phyloP scores from a whole-genome alignment of 805 yeast species.

The Candida boleticola region DNA sequence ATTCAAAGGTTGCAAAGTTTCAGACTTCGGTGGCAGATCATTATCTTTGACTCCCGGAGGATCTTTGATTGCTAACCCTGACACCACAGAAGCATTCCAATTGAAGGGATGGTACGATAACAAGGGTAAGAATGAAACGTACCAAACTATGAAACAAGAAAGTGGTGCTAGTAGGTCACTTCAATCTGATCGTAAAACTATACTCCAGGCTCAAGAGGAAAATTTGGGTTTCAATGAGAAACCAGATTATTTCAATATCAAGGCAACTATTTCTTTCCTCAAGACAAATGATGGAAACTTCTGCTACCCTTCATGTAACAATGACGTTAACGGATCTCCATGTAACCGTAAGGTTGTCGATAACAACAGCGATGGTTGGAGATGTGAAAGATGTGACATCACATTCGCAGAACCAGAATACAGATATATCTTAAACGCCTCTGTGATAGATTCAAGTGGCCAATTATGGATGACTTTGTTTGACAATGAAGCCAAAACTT shows the following conservation, averaged over 20 bases:
- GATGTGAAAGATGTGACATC: conserved; percentile 88
- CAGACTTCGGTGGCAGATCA: conserved; percentile 85
- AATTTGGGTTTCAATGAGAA: conserved; percentile 72
- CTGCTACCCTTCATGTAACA: conserved; percentile 86
- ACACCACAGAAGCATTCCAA: conserved; percentile 79
- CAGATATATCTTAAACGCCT: conserved; percentile 75
- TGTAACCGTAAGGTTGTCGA: conserved; percentile 86
- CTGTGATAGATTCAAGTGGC: conserved; percentile 78
- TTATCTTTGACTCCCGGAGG: conserved; percentile 80
- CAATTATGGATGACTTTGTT: conserved; percentile 85
- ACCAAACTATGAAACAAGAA: conserved; percentile 61
- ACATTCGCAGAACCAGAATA: conserved; percentile 67
- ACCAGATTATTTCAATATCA: conserved; percentile 74
- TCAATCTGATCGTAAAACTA: conserved; percentile 59
- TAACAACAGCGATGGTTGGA: conserved; percentile 67
- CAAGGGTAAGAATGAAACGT: conserved; percentile 62
- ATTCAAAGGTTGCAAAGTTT: conserved; percentile 83
- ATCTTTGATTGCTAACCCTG: conserved; percentile 77
- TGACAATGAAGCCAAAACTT: conserved; percentile 73
- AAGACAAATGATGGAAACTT: conserved; percentile 61
- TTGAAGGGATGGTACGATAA: conserved; percentile 95
- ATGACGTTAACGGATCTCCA: conserved; percentile 33
- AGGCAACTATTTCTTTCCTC: conserved; percentile 70
- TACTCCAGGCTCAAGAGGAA: conserved; percentile 62
- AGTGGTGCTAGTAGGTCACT: conserved; percentile 34